phyloP scores from a whole-genome alignment of 2,329 filamentous ascomycete species.

The Exserohilum rostratum region DNA sequence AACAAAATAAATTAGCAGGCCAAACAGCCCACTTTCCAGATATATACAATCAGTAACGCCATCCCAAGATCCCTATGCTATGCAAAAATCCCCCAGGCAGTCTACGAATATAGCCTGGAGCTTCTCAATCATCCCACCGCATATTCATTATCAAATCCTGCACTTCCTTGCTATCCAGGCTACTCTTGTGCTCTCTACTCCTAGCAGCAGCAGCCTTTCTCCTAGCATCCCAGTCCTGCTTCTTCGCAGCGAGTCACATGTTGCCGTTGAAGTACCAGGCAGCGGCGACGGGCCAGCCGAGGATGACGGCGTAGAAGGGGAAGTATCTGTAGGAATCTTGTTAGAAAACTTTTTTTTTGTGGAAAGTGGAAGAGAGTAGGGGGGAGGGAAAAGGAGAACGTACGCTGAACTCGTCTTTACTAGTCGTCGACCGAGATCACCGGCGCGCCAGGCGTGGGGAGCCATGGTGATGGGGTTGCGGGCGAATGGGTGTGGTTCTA shows the following conservation, averaged over 20 bases:
- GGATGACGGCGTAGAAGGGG: constrained; percentile 33
- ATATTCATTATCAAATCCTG: constrained; percentile 36
- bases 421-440: constrained; percentile 29
- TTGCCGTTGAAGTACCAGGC: constrained; percentile 33
- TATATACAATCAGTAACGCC: neutral
- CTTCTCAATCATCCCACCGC: constrained; percentile 38
- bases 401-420: constrained; percentile 37
- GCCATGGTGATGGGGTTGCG: constrained; percentile 36
- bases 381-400: constrained; percentile 7
- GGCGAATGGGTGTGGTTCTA: constrained; percentile 45
- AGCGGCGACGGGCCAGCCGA: constrained; percentile 44
- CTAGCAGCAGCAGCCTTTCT: neutral
- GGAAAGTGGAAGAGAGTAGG: neutral
- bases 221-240: neutral
- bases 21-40: neutral
- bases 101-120: too few relatives aligned
- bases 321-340: constrained; percentile 29
- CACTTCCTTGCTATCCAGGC: constrained; percentile 29
- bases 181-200: neutral
- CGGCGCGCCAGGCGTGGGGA: constrained; percentile 33
- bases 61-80: neutral
- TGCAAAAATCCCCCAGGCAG: neutral
- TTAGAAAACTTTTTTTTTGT: neutral
- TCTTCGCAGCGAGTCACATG: constrained; percentile 39
- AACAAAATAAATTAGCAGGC: too few relatives aligned